phyloP scores from a whole-genome alignment of 805 yeast genomes.

The Candida anglica region DNA sequence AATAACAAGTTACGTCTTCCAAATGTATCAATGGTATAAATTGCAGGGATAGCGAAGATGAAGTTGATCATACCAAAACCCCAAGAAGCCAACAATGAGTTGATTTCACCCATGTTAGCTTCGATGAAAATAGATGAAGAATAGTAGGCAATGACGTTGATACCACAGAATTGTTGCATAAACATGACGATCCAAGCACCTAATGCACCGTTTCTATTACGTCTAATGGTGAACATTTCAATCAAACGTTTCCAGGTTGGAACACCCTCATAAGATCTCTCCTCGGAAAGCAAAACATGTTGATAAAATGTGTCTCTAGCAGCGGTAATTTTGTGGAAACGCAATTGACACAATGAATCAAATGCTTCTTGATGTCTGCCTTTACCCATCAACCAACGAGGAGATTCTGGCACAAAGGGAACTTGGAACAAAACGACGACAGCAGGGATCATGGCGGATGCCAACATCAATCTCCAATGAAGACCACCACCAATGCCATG shows the following conservation, averaged over 20 bases:
- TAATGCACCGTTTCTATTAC: constrained; percentile 79
- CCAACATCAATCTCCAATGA: constrained; percentile 66
- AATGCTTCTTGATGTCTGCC: constrained; percentile 47
- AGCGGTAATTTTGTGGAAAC: constrained; percentile 48
- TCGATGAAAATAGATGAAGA: constrained; percentile 71
- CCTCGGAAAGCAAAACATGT: constrained; percentile 53
- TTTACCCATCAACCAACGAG: constrained; percentile 63
- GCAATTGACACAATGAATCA: constrained; percentile 42
- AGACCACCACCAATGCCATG: constrained; percentile 42
- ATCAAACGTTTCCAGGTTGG: constrained; percentile 44
- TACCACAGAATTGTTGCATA: constrained; percentile 90
- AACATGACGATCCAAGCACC: constrained; percentile 83
- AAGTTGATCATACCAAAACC: constrained; percentile 84
- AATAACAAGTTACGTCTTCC: constrained; percentile 66
- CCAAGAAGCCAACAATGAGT: constrained; percentile 75
- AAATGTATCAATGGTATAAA: constrained; percentile 70
- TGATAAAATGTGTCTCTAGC: constrained; percentile 65
- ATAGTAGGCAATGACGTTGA: constrained; percentile 84
- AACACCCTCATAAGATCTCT: constrained; percentile 44
- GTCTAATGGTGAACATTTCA: constrained; percentile 65
- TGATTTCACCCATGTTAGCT: constrained; percentile 58
- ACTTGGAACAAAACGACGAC: constrained; percentile 48
- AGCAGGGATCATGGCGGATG: constrained; percentile 56
- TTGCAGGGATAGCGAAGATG: constrained; percentile 78
- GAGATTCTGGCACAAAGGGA: constrained; percentile 62